Evolutionary conservation across 1,139 yeast genomes (phyloP), one percentile per base, ranked within the genome.

Genomic region (Pneumocystis sp.): DNA sequence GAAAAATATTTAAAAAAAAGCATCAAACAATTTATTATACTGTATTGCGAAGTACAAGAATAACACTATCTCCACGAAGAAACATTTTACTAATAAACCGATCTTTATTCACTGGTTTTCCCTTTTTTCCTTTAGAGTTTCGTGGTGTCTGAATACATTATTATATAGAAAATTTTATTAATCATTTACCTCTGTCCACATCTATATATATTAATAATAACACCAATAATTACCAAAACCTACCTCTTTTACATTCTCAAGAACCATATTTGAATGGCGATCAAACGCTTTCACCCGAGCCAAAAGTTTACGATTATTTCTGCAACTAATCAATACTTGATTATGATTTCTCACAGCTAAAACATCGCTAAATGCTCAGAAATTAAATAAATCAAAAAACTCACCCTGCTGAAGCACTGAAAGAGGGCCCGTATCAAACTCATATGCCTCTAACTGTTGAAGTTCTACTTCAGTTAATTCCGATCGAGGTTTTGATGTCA

Each of bases 211-310:
- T 61, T 50, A 44, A 62, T 39, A 35, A 35, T 15, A 56, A 17
- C 61, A 25, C 4, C 42, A 35, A 50, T 25, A 21, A 15, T 50
- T 3, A 1, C 1, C 3, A 25, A 50, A 29, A 67, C 79, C 71
- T 45, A 77, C 78, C 73, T 93, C 98, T 74, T 88, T 89, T 60
- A 93, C 97, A 72, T 90, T 89, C 72, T 89, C 97, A 70, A 93
- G 78, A 8, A 93, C 86, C 87, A 93, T 83, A 74, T 93, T 93
- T 69, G 96, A 87, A 75, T 93, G 99, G 72, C 97, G 85, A 74
- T 93, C 99, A 74, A 90, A 95, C 0, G 97, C 97, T 73, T 88
- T 87, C 63, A 93, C 95, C 70, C 88, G 84, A 1, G 93, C 97
- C 39, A 93, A 82, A 62, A 93, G 80, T 75, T 93, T 93, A 73